Conservation (phyloP, 805 yeast genomes). For the Sporopachydermia lactativora region DNA sequence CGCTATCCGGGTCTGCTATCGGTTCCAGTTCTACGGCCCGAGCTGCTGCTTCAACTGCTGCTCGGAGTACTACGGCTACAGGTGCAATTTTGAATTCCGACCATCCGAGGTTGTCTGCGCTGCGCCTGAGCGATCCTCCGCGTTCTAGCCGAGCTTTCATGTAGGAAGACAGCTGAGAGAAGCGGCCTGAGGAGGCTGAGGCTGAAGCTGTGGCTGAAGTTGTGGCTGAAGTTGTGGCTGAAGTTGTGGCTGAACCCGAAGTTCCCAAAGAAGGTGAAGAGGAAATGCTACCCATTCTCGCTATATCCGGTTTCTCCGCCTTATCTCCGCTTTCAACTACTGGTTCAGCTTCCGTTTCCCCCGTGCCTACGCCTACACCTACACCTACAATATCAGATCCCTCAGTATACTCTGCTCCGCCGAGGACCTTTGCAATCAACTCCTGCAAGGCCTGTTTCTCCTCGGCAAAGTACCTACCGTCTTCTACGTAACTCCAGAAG, state of each 20-base stretch:
- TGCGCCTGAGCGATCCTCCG: neutral
- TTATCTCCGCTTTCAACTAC: too few species aligned
- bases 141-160: neutral
- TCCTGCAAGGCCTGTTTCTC: constrained; percentile 60
- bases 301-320: neutral
- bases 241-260: neutral
- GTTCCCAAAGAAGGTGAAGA: too few species aligned
- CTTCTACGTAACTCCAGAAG: constrained; percentile 54
- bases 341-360: too few species aligned
- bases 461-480: constrained; percentile 50
- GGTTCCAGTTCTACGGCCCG: constrained; percentile 65
- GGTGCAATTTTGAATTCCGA: constrained; percentile 25
- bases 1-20: constrained; percentile 8
- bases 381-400: too few species aligned
- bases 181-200: too few species aligned
- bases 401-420: constrained; percentile 25
- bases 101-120: constrained; percentile 20
- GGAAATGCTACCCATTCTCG: neutral
- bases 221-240: neutral
- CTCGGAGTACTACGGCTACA: constrained; percentile 51
- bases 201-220: neutral
- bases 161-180: neutral
- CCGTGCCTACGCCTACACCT: too few species aligned
- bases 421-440: constrained; percentile 30
- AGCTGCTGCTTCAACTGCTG: constrained; percentile 65